Conservation (phyloP, 768 basidiomycete genomes). For the Crucibulum laeve region DNA sequence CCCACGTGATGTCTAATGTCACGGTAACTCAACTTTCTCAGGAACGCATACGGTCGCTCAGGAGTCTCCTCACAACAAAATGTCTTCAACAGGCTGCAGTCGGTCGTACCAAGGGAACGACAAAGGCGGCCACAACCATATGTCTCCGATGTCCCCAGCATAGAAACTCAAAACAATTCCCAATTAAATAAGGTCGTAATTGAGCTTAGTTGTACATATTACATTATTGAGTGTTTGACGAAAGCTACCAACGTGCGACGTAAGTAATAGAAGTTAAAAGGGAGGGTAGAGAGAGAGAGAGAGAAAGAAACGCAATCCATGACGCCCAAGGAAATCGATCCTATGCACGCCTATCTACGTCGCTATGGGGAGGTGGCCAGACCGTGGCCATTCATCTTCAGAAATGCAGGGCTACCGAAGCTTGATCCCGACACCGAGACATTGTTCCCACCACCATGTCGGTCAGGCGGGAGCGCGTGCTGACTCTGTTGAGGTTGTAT, state of each 20-base stretch:
- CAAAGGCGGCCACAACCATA: too few species aligned
- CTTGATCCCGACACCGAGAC: constrained; percentile 7
- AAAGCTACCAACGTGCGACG: too few species aligned
- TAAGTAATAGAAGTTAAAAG: too few species aligned
- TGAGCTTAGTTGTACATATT: too few species aligned
- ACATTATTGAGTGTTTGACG: too few species aligned
- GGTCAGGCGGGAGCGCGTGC: constrained; percentile 7
- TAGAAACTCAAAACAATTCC: too few species aligned
- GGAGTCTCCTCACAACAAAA: too few species aligned
- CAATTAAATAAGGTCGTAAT: too few species aligned
- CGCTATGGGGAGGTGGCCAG: constrained; percentile 30
- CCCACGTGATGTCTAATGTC: background rate
- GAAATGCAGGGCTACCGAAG: constrained; percentile 23
- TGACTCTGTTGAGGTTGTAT: constrained; percentile 9
- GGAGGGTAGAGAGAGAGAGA: background rate
- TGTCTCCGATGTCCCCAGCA: too few species aligned
- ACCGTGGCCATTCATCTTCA: constrained; percentile 33
- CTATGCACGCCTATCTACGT: background rate
- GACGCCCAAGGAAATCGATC: background rate
- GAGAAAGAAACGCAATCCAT: background rate
- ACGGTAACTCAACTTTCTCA: constrained; percentile 9
- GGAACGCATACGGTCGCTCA: too few species aligned
- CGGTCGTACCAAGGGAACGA: too few species aligned
- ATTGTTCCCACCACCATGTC: constrained; percentile 6
- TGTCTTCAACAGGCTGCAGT: too few species aligned